Conservation (phyloP, 1,284 basidiomycete genomes). For the Ustilago lituana region DNA sequence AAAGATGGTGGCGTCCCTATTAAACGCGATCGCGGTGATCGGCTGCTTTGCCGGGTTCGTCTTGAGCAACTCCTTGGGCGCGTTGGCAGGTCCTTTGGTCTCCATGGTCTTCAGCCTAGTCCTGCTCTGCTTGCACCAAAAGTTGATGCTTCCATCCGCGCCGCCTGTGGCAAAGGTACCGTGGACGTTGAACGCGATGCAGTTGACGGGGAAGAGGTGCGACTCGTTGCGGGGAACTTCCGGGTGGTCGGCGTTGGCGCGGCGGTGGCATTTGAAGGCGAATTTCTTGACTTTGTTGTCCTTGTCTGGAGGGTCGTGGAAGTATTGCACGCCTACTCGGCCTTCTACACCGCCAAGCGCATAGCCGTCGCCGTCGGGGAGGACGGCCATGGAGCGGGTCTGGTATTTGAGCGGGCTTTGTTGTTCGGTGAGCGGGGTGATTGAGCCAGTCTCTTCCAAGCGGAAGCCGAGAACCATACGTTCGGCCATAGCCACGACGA, state of each 20-base stretch:
- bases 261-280: slow-evolving; percentile 94
- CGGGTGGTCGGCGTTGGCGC: slow-evolving; percentile 75
- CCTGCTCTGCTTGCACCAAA: slow-evolving; percentile 85
- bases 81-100: slow-evolving; percentile 56
- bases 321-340: slow-evolving; percentile 92
- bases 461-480: slow-evolving; percentile 89
- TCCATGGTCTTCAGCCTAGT: slow-evolving; percentile 79
- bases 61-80: slow-evolving; percentile 59
- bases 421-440: slow-evolving; percentile 50
- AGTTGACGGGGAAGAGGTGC: slow-evolving; percentile 89
- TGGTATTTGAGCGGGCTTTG: slow-evolving; percentile 79
- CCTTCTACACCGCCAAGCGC: slow-evolving; percentile 95
- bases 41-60: slow-evolving; percentile 60
- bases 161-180: slow-evolving; percentile 95
- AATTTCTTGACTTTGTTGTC: slow-evolving; percentile 74
- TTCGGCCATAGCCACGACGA: slow-evolving; percentile 91
- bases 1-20: slow-evolving; percentile 62
- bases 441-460: slow-evolving; percentile 73
- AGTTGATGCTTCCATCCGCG: slow-evolving; percentile 69
- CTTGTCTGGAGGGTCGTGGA: slow-evolving; percentile 59
- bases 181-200: slow-evolving; percentile 88
- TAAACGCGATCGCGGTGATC: slow-evolving; percentile 63
- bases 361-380: slow-evolving; percentile 62
- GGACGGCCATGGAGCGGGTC: slow-evolving; percentile 73
- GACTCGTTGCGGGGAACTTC: slow-evolving; percentile 57